Percentiles rank a stretch among this genome's conserved stretches.
phyloP scores from a whole-genome alignment of 176 grass and related monocot genomes.

The Aegilops tauschii region DNA sequence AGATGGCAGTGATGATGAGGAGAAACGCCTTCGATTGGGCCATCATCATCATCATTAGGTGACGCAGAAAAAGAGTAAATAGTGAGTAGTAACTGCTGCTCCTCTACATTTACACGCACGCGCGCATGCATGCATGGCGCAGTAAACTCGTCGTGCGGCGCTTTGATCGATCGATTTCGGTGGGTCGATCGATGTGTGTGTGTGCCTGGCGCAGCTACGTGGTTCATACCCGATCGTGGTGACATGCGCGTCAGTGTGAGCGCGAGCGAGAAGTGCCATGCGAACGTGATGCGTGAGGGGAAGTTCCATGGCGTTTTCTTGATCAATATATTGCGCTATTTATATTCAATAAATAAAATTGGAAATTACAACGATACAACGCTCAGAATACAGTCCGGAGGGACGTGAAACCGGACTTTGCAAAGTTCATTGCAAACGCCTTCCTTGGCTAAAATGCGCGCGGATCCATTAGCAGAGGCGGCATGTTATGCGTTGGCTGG shows the following conservation, averaged over 20 bases:
- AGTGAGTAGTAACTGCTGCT: neutral
- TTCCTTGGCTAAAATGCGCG: no score
- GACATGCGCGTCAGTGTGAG: neutral
- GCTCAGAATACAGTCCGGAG: no score
- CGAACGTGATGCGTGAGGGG: neutral
- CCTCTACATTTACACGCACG: neutral
- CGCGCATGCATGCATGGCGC: neutral
- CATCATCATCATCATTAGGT: neutral
- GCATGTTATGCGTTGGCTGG: no score
- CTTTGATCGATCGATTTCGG: neutral
- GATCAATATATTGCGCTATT: no score
- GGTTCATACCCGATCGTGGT: neutral
- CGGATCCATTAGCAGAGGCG: no score
- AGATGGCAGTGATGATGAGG: neutral
- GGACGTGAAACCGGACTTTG: no score
- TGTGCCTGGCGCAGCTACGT: neutral
- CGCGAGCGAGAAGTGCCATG: neutral
- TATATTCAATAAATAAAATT: no score
- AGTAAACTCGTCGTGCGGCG: neutral
- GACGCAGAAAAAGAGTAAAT: conserved; percentile 2
- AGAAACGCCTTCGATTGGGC: neutral
- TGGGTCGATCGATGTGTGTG: neutral
- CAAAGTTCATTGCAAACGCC: no score
- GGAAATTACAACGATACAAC: no score
- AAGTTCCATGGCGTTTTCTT: no score